These are phyloP conservation scores for Sideroxylon spinosum DNA, from an alignment of 179 eudicot species.

Conservation along the genomic window DNA sequence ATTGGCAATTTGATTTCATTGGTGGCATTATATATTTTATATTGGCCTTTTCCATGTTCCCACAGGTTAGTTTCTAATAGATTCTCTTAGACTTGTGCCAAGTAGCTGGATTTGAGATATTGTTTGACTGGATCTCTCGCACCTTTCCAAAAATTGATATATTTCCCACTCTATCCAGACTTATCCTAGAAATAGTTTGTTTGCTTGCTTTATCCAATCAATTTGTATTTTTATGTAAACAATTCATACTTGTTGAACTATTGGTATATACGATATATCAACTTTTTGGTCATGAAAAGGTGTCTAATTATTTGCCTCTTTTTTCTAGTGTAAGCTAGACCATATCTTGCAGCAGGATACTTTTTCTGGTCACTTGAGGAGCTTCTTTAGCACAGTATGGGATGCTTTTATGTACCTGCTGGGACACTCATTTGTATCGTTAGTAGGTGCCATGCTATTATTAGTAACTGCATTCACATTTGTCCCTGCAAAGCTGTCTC, in stretches of 20 bases:
- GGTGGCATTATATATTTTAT: conserved; percentile 93
- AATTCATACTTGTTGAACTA: conserved; percentile 4
- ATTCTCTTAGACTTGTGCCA: neutral
- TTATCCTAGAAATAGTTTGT: neutral
- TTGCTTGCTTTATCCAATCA: conserved; percentile 1
- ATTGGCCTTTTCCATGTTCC: conserved; percentile 91
- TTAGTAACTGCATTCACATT: conserved; percentile 62
- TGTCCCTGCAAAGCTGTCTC: conserved; percentile 78
- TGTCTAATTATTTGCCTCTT: conserved; percentile 19
- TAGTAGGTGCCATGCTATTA: conserved; percentile 54
- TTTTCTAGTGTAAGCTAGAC: conserved; percentile 75
- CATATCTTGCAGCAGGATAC: conserved; percentile 78
- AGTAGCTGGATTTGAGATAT: neutral
- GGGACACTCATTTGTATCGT: conserved; percentile 73
- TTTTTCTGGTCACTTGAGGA: conserved; percentile 73
- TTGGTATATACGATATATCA: neutral
- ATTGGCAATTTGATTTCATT: conserved; percentile 95
- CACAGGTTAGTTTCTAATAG: conserved; percentile 58
- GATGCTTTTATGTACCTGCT: conserved; percentile 65
- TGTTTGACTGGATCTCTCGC: neutral
- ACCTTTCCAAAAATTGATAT: neutral
- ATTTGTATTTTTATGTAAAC: neutral
- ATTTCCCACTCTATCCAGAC: neutral
- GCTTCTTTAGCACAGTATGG: conserved; percentile 81
- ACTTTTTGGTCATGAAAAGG: neutral